Evolutionary conservation across 305 asterid genomes (phyloP), one percentile per base, ranked within the genome.

Genomic region (Plantago lanceolata): DNA sequence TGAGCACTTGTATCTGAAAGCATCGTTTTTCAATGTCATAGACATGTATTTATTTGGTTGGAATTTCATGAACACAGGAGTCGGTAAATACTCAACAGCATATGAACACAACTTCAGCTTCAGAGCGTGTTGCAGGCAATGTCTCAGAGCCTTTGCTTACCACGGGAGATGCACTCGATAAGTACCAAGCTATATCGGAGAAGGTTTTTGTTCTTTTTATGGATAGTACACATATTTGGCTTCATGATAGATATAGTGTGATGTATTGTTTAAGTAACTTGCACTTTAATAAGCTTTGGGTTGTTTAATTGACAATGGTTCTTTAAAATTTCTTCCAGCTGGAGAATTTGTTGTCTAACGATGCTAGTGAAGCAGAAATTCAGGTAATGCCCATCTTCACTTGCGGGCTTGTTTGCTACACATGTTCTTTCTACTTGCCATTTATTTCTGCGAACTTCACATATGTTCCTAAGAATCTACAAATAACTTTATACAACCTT

Each of bases 91-190:
- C 76, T 57, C 65, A 70, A 17, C 95, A 76, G 76, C 81, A 88
- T 68, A 57, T 73, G 58, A 85, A 73, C 79, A 74, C 86, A 49
- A 61, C 85, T 60, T 26, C 82, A 64, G 78, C 85, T 58, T 78
- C 94, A 50, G 99, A 89, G 61, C 85, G 83, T 28, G 67, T 78
- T 48, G 94, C 81, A 65, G 83, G 71, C 73, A 76, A 59, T 66
- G 71, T 73, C 26, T 65, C 83, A 19, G 96, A 94, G 72, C 88
- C 88, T 19, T 74, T 79, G 70, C 72, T 90, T 63, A 77, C 94
- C 66, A 90, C 98, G 28, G 89, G 96, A 59, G 96, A 94, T 67
- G 96, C 96, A 29, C 73, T 94, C 83, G 96, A 88, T 47, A 85
- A 86, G 78, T 94, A 88, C 81, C 96, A 86, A 81, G 66, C 74